phyloP scores from a whole-genome alignment of 306 rosid species.

The Trifolium fragiferum region DNA sequence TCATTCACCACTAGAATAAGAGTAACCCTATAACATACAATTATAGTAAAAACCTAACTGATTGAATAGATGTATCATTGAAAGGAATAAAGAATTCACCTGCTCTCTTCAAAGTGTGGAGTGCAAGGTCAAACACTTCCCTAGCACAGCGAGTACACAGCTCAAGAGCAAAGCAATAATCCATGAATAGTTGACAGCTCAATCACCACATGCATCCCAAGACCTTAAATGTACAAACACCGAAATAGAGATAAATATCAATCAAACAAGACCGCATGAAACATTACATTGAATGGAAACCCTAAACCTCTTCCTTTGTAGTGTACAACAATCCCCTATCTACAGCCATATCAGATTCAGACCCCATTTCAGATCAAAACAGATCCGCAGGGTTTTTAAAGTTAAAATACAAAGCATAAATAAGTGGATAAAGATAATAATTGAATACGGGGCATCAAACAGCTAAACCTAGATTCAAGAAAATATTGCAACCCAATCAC shows the following conservation, averaged over 20 bases:
- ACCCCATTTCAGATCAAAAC: neutral
- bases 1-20: no score
- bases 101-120: neutral
- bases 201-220: neutral
- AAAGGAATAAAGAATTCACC: neutral
- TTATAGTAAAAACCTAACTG: neutral
- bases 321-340: no score
- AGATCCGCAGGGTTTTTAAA: neutral
- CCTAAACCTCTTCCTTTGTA: no score
- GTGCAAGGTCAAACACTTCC: neutral
- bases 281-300: neutral
- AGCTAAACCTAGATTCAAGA: neutral
- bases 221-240: neutral
- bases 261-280: neutral
- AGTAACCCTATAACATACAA: neutral
- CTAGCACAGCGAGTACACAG: neutral
- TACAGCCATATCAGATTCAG: no score
- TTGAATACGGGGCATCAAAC: neutral
- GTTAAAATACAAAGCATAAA: neutral
- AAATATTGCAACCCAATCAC: neutral
- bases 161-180: no score
- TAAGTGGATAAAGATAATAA: neutral
- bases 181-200: no score
- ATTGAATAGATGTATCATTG: neutral
- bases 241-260: neutral